Evolutionary conservation across 495 filamentous ascomycete genomes (phyloP).

Genomic region (Cercophora scortea): DNA sequence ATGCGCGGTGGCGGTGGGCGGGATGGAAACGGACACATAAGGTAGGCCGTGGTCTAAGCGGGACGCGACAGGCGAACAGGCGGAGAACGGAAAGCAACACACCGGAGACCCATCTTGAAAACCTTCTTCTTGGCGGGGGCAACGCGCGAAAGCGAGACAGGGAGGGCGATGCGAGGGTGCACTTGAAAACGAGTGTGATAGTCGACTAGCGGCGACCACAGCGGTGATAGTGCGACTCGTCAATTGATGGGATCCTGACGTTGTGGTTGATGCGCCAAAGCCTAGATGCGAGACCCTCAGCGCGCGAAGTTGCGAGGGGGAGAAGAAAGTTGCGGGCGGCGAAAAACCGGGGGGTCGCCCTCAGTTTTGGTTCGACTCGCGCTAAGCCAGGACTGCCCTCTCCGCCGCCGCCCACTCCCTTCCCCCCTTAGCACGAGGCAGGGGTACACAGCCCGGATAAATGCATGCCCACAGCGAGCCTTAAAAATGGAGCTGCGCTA

Average conservation of each 20-base stretch:
- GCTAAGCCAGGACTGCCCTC: too few relatives aligned
- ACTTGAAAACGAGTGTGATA: conserved; percentile 13
- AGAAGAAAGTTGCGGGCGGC: conserved; percentile 15
- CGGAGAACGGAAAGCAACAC: not conserved
- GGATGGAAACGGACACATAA: not conserved
- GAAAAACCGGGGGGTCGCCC: conserved; percentile 9
- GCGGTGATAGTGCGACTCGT: conserved; percentile 16
- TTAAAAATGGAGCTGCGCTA: not conserved
- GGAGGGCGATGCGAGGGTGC: not conserved
- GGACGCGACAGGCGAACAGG: conserved; percentile 1
- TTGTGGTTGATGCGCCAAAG: conserved; percentile 19
- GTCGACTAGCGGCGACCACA: conserved; percentile 4
- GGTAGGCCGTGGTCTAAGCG: conserved; percentile 9
- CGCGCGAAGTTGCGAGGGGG: conserved; percentile 24
- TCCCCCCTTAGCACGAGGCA: not conserved
- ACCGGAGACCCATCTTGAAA: conserved; percentile 71
- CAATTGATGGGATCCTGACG: conserved; percentile 20
- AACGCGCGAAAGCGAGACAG: not conserved
- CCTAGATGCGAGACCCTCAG: conserved; percentile 17
- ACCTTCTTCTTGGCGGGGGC: too few relatives aligned
- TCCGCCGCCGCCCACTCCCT: too few relatives aligned
- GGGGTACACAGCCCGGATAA: not conserved
- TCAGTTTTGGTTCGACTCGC: too few relatives aligned
- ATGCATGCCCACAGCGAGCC: not conserved
- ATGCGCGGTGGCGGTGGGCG: conserved; percentile 3